Percentiles rank a stretch among this genome's conserved stretches.
phyloP scores from a whole-genome alignment of 768 basidiomycete species.

The Leccinellum rugosiceps region DNA sequence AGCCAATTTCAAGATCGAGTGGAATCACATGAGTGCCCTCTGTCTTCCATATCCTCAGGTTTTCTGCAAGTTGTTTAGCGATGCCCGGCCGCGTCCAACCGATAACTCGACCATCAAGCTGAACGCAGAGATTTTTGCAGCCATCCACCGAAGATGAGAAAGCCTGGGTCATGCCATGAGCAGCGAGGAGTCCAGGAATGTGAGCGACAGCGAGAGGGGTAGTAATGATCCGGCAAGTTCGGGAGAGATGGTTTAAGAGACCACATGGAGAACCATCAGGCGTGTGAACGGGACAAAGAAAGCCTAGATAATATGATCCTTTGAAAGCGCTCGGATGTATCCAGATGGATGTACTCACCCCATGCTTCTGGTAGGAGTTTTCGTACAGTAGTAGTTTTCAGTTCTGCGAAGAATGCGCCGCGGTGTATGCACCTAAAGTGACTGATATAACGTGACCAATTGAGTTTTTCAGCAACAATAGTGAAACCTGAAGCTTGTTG shows the following conservation, averaged over 20 bases:
- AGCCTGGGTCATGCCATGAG: conserved; percentile 92
- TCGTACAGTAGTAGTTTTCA: conserved; percentile 96
- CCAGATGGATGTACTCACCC: conserved; percentile 52
- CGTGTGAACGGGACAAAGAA: conserved; percentile 97
- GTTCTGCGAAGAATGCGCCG: conserved; percentile 98
- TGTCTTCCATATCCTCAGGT: conserved; percentile 92
- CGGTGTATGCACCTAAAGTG: conserved; percentile 98
- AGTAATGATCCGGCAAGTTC: conserved; percentile 90
- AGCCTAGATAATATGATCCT: conserved; percentile 50
- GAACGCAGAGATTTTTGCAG: conserved; percentile 77
- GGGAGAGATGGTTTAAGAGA: conserved; percentile 92
- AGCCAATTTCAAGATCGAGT: conserved; percentile 91
- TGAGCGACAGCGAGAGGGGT: conserved; percentile 68
- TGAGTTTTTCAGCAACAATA: conserved; percentile 97
- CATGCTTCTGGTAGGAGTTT: conserved; percentile 97
- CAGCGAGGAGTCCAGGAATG: conserved; percentile 75
- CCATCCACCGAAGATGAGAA: conserved; percentile 82
- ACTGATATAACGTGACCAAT: conserved; percentile 97
- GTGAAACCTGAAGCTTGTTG: conserved; percentile 99
- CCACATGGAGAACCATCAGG: conserved; percentile 98
- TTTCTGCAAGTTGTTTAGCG: conserved; percentile 76
- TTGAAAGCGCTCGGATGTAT: background rate
- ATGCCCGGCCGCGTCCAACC: conserved; percentile 84
- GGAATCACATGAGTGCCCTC: conserved; percentile 80
- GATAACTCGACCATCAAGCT: conserved; percentile 93